Conservation (phyloP, 1,139 yeast genomes). For the Wickerhamomyces sp. region DNA sequence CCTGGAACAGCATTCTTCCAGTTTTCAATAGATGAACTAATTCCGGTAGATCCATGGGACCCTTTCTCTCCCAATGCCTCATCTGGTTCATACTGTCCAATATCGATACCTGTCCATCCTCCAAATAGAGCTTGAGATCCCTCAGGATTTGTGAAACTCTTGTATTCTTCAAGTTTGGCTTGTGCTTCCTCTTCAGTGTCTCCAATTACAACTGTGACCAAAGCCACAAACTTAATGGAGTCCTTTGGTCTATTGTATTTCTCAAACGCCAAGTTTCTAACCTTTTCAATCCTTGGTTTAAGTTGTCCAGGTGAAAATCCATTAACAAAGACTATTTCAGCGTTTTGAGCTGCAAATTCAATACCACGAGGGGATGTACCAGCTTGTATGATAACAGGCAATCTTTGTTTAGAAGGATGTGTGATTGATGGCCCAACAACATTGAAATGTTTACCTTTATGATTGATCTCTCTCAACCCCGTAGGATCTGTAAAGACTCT, state of each 20-base stretch:
- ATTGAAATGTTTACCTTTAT: conserved; percentile 32
- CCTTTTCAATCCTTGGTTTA: background rate
- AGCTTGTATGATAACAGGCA: conserved; percentile 38
- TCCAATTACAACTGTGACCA: conserved; percentile 24
- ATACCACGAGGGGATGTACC: conserved; percentile 37
- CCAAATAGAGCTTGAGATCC: conserved; percentile 29
- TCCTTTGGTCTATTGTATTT: conserved; percentile 10
- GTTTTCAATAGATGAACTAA: conserved; percentile 5
- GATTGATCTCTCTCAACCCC: conserved; percentile 31
- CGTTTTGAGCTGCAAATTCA: conserved; percentile 36
- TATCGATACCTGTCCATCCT: conserved; percentile 30
- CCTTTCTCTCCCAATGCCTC: conserved; percentile 7
- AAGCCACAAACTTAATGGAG: conserved; percentile 25
- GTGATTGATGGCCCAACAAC: conserved; percentile 36
- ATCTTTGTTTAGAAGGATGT: conserved; percentile 37
- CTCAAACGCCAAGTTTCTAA: conserved; percentile 13
- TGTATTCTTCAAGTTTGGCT: conserved; percentile 21
- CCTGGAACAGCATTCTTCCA: conserved; percentile 22
- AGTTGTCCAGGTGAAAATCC: conserved; percentile 17
- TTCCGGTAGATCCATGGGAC: conserved; percentile 3
- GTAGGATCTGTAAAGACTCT: conserved; percentile 32
- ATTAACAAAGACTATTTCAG: conserved; percentile 33
- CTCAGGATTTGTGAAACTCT: conserved; percentile 22
- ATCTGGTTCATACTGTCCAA: conserved; percentile 21
- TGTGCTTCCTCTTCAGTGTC: conserved; percentile 29